Evolutionary conservation across 768 basidiomycete species (phyloP).

Genomic region (Lenzites betulinus): DNA sequence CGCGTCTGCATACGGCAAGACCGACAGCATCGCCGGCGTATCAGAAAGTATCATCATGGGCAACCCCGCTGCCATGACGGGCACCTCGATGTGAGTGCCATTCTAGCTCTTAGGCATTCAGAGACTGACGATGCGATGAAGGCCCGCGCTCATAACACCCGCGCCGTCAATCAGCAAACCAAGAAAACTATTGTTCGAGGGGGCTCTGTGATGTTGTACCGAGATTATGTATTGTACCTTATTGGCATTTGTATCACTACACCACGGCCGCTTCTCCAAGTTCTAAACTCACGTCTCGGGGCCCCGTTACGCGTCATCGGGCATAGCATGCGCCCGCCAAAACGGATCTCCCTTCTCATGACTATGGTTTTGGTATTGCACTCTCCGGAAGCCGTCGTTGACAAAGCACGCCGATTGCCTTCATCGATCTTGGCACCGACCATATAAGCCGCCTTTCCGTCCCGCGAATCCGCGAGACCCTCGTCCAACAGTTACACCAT

Average conservation of each 20-base stretch:
- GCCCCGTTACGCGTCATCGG: neutral
- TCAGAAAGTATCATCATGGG: constrained; percentile 99
- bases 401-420: constrained; percentile 10
- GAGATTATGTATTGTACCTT: constrained; percentile 12
- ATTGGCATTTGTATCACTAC: constrained; percentile 18
- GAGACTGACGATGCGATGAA: constrained; percentile 16
- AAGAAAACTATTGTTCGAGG: constrained; percentile 41
- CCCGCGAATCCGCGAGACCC: too few species aligned
- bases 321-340: neutral
- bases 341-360: neutral
- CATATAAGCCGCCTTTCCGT: neutral
- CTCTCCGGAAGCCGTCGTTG: neutral
- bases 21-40: constrained; percentile 92
- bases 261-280: neutral
- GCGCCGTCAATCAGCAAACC: constrained; percentile 40
- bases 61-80: constrained; percentile 90
- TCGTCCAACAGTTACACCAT: neutral
- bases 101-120: neutral
- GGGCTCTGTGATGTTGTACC: constrained; percentile 33
- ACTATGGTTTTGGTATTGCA: neutral
- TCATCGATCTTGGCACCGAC: neutral
- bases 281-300: neutral
- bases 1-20: constrained; percentile 94
- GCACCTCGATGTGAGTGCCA: constrained; percentile 84
- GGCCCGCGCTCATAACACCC: constrained; percentile 43